Percentiles rank a stretch among this genome's conserved stretches.
Conservation (phyloP, 2,329 filamentous ascomycete genomes). For the Fusarium lateritium region DNA sequence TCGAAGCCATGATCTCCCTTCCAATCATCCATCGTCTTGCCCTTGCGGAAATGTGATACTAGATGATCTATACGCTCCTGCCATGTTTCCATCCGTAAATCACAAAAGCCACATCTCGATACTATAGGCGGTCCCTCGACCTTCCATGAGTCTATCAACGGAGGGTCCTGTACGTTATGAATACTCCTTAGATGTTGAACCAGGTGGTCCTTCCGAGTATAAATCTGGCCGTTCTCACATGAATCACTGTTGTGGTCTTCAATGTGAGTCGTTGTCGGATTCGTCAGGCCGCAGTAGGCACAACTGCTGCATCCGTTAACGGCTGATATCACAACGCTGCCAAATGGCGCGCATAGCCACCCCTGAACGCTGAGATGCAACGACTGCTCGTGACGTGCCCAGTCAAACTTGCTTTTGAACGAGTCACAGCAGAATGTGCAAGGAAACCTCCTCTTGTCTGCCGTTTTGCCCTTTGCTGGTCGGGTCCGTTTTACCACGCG, state of each 20-base stretch:
- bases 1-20: conserved; percentile 46
- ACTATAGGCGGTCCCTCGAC: conserved; percentile 29
- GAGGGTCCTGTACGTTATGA: conserved; percentile 53
- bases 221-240: conserved; percentile 5
- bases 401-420: conserved; percentile 39
- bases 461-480: neutral
- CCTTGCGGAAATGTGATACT: conserved; percentile 43
- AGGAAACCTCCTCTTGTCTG: conserved; percentile 16
- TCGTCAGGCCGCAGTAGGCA: neutral
- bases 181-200: conserved; percentile 48
- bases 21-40: conserved; percentile 47
- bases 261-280: neutral
- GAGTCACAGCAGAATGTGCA: conserved; percentile 41
- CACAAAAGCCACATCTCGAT: conserved; percentile 51
- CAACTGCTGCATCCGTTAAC: conserved; percentile 34
- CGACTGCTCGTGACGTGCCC: conserved; percentile 35
- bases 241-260: neutral
- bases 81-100: conserved; percentile 43
- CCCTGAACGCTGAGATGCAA: conserved; percentile 32
- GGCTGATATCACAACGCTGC: conserved; percentile 27
- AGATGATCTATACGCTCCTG: conserved; percentile 46
- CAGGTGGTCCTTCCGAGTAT: conserved; percentile 44
- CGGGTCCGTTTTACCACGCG: neutral
- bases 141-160: conserved; percentile 57
- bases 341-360: conserved; percentile 36